Conservation (phyloP, 768 basidiomycete genomes). For the Phaeolepiota aurea region DNA sequence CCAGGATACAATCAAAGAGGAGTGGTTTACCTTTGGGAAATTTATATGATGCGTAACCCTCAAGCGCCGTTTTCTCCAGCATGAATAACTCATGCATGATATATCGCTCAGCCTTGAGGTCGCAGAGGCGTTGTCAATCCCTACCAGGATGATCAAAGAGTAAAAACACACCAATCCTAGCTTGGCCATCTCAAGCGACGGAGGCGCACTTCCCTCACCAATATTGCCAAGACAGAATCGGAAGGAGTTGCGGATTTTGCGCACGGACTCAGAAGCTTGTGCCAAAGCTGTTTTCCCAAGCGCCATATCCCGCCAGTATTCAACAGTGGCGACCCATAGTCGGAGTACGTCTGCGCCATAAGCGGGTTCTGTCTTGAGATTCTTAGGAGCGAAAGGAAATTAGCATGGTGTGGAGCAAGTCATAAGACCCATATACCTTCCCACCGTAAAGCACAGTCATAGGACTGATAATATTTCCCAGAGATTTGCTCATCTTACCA, state of each 20-base stretch:
- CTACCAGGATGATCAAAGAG: neutral
- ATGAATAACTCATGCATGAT: constrained; percentile 78
- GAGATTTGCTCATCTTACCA: constrained; percentile 95
- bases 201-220: constrained; percentile 24
- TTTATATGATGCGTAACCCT: constrained; percentile 65
- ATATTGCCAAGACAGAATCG: constrained; percentile 84
- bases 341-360: constrained; percentile 85
- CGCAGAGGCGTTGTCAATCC: neutral
- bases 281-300: constrained; percentile 73
- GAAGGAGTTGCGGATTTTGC: constrained; percentile 81
- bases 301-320: constrained; percentile 83
- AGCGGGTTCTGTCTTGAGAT: constrained; percentile 62
- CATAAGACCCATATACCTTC: constrained; percentile 35
- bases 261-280: constrained; percentile 65
- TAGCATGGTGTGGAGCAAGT: no score
- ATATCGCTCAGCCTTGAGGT: constrained; percentile 67
- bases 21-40: constrained; percentile 67
- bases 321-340: constrained; percentile 87
- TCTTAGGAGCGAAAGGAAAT: constrained; percentile 24
- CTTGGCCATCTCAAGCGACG: constrained; percentile 24
- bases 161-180: constrained; percentile 53
- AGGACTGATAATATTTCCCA: constrained; percentile 88
- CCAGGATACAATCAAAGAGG: neutral
- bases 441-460: constrained; percentile 74
- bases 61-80: constrained; percentile 59